Percentiles rank a stretch among this genome's conserved stretches.
phyloP scores from a whole-genome alignment of 257 asterid species.

The Vinca minor region DNA sequence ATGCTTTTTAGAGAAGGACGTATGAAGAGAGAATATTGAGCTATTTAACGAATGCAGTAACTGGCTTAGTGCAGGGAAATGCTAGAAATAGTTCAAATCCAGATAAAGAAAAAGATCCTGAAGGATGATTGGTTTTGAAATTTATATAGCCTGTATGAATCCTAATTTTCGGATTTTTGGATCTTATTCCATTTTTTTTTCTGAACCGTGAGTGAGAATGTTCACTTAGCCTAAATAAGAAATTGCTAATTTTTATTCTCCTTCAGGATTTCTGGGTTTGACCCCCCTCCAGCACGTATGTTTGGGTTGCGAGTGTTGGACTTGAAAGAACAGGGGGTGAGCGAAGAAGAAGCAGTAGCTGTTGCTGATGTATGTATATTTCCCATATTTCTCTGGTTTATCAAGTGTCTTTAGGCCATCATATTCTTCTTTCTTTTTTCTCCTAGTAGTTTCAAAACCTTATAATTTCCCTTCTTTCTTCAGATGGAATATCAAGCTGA shows the following conservation, averaged over 20 bases:
- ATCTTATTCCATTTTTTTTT: no score
- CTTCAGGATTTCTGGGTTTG: conserved; percentile 52
- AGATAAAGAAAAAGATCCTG: neutral
- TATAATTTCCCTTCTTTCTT: conserved; percentile 6
- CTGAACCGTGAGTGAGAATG: conserved; percentile 12
- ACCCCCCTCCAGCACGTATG: conserved; percentile 77
- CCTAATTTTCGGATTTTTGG: no score
- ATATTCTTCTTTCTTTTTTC: neutral
- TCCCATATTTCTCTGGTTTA: neutral
- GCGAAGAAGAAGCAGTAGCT: conserved; percentile 47
- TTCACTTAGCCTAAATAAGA: neutral
- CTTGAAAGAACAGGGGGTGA: conserved; percentile 65
- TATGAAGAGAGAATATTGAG: neutral
- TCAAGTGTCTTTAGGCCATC: neutral
- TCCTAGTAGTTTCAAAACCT: neutral
- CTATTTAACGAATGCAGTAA: neutral
- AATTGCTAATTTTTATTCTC: neutral
- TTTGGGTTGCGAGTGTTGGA: conserved; percentile 83
- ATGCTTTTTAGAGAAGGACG: neutral
- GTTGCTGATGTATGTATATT: conserved; percentile 72
- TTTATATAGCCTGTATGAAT: no score
- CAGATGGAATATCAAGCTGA: conserved; percentile 71
- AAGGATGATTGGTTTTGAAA: no score
- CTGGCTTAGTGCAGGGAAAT: neutral
- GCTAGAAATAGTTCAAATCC: neutral